Base-by-base conservation (phyloP, 345 rosid genomes). In the Boechera retrofracta region DNA sequence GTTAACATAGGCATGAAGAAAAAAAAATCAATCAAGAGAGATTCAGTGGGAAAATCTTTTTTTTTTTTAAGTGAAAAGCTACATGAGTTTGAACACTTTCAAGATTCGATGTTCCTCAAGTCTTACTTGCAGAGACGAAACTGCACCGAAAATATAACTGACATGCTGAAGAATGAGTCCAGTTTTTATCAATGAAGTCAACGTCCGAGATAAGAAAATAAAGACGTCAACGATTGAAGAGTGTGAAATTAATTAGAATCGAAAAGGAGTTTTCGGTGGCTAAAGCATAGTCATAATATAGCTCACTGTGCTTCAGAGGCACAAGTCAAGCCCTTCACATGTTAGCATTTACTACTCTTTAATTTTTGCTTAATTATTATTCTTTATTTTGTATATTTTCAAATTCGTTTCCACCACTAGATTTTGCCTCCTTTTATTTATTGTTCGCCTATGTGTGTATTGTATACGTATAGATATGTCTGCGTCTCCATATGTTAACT, bases 281-380 rank as follows among this genome's bases (percentile, higher is more conserved):
- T 41, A 66, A 78, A 63, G 64, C 65, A 64, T 28, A 51, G 42
- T 66, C 58, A 28, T 28, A 56, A 55, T 51, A 41, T 69, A 39
- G 67, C 56, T 78, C 68, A 24, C 36, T 41, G 76, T 77, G 57
- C 57, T 39, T 38, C 68, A 71, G 38, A 64, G 59, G 53, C 62
- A 61, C 58, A 73, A 67, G 78, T 78, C 78, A 73, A 78, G 26
- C 64, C 64, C 58, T 73, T 67, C 82, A 73, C 82, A 79, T 79
- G 78, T 73, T 52, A 31, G 74, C 78, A 73, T 72, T 72, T 53
- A 79, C 60, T 65, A 49, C 63, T 72, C 67, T 32, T 64, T 29
- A 21, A 21, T n/a, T 16, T 26, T 13, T 9, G 3, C 1, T 21
- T 15, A 21, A 21, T 41, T 9, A 61, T n/a, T 35, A 6, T 24